phyloP scores from a whole-genome alignment of 352 stramenopile species.

The Phytophthora europaea region DNA sequence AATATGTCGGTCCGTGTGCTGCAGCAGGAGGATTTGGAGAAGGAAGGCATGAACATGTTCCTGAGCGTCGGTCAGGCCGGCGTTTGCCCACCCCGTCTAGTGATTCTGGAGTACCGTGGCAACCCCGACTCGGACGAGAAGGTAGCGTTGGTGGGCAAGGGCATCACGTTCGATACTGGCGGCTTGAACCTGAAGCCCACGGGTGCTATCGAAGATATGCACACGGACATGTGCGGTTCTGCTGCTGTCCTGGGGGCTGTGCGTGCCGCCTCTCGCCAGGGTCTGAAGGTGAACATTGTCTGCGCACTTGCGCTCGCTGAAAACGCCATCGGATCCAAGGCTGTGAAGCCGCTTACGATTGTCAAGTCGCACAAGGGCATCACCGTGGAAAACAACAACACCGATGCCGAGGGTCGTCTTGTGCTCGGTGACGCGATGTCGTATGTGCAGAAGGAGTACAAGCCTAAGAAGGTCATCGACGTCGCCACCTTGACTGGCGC shows the following conservation, averaged over 20 bases:
- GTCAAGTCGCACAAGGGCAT: conserved; percentile 92
- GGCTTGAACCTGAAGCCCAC: conserved; percentile 96
- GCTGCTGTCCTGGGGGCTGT: conserved; percentile 88
- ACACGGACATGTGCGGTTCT: conserved; percentile 94
- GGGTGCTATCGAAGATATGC: conserved; percentile 93
- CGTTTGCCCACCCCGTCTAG: conserved; percentile 77
- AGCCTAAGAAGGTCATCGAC: conserved; percentile 94
- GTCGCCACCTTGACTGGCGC: conserved; percentile 94
- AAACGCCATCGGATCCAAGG: conserved; percentile 90
- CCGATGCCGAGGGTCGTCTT: conserved; percentile 93
- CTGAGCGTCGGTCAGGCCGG: conserved; percentile 82
- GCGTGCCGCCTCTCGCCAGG: conserved; percentile 70
- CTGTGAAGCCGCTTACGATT: conserved; percentile 89
- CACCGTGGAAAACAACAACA: conserved; percentile 95
- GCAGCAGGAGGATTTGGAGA: conserved; percentile 78
- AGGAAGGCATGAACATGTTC: conserved; percentile 90
- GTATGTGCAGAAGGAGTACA: conserved; percentile 90
- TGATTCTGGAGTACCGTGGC: conserved; percentile 86
- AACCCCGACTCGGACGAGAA: conserved; percentile 72
- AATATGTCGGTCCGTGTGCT: conserved; percentile 87
- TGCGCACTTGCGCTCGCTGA: conserved; percentile 81
- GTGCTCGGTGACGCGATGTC: conserved; percentile 92
- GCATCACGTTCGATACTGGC: conserved; percentile 96
- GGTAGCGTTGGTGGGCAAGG: conserved; percentile 94
- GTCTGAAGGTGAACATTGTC: conserved; percentile 87